A percentile compares a stretch with the other conserved stretches of the same genome.
These are phyloP conservation scores for Euclidium syriacum DNA, from an alignment of 345 rosid genomes.

Conservation along the genomic window DNA sequence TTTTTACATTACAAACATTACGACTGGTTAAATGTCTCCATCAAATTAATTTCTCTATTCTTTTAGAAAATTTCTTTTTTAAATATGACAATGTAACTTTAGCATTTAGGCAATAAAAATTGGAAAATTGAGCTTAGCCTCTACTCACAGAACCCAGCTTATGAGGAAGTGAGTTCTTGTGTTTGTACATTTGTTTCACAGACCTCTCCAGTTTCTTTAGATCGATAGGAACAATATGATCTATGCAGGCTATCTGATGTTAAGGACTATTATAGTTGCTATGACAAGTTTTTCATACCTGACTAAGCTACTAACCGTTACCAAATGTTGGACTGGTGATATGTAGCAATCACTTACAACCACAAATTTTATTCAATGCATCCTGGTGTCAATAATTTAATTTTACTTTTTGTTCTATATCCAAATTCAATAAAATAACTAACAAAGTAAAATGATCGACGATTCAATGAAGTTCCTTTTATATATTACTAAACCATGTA, in stretches of 20 bases:
- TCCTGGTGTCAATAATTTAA: too few relatives aligned
- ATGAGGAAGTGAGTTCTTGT: constrained; percentile 60
- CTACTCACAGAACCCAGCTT: constrained; percentile 42
- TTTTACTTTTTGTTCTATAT: too few relatives aligned
- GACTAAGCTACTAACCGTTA: constrained; percentile 34
- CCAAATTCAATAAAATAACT: too few relatives aligned
- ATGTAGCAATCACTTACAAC: too few relatives aligned
- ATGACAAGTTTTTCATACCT: constrained; percentile 40
- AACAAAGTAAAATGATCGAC: too few relatives aligned
- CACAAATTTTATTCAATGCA: too few relatives aligned
- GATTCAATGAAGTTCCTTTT: too few relatives aligned
- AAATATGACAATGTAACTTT: constrained; percentile 11
- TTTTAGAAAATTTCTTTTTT: not conserved
- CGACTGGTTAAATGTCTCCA: constrained; percentile 19
- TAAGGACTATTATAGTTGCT: constrained; percentile 63
- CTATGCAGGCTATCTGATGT: constrained; percentile 54
- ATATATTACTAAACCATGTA: too few relatives aligned
- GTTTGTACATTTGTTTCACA: not conserved
- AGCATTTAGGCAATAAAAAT: constrained; percentile 46
- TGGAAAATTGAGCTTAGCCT: constrained; percentile 35
- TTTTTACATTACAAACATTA: too few relatives aligned
- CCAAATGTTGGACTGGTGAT: constrained; percentile 26
- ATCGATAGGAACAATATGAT: constrained; percentile 6
- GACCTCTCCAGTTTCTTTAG: not conserved
- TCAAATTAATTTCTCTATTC: not conserved